Percentiles rank a stretch among this genome's conserved stretches.
Conservation (phyloP, 2,329 filamentous ascomycete species). For the Xylaria sp. region DNA sequence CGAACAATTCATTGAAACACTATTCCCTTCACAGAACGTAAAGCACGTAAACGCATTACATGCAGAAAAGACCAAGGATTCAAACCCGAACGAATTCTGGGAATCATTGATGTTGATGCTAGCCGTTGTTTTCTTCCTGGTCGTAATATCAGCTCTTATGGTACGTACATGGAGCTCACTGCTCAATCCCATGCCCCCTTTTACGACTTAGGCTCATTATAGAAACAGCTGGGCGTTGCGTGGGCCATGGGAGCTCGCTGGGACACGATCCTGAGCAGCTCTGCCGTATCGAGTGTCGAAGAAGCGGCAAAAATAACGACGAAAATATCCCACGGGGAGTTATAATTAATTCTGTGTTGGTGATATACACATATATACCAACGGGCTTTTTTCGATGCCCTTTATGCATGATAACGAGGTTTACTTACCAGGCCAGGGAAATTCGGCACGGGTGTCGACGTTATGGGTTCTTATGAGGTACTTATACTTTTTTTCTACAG, state of each 20-base stretch:
- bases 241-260: slow-evolving; percentile 79
- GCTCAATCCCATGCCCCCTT: not conserved
- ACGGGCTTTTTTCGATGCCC: not conserved
- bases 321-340: slow-evolving; percentile 27
- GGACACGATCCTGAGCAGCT: slow-evolving; percentile 56
- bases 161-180: slow-evolving; percentile 46
- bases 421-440: slow-evolving; percentile 12
- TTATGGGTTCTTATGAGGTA: slow-evolving; percentile 10
- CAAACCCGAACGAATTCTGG: slow-evolving; percentile 47
- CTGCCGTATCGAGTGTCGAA: slow-evolving; percentile 38
- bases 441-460: slow-evolving; percentile 9
- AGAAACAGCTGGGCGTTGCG: slow-evolving; percentile 63
- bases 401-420: slow-evolving; percentile 20
- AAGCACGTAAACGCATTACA: slow-evolving; percentile 47
- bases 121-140: slow-evolving; percentile 62
- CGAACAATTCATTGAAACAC: slow-evolving; percentile 89
- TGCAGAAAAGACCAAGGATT: slow-evolving; percentile 36
- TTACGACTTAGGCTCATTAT: slow-evolving; percentile 13
- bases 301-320: slow-evolving; percentile 21
- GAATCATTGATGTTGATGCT: slow-evolving; percentile 61
- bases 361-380: not conserved
- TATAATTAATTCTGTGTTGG: slow-evolving; percentile 21
- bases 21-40: slow-evolving; percentile 81
- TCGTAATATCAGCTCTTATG: slow-evolving; percentile 71
- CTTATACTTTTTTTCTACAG: slow-evolving; percentile 4